Evolutionary conservation across 257 asterid species (phyloP).

Genomic region (Parsonsia alboflavescens): DNA sequence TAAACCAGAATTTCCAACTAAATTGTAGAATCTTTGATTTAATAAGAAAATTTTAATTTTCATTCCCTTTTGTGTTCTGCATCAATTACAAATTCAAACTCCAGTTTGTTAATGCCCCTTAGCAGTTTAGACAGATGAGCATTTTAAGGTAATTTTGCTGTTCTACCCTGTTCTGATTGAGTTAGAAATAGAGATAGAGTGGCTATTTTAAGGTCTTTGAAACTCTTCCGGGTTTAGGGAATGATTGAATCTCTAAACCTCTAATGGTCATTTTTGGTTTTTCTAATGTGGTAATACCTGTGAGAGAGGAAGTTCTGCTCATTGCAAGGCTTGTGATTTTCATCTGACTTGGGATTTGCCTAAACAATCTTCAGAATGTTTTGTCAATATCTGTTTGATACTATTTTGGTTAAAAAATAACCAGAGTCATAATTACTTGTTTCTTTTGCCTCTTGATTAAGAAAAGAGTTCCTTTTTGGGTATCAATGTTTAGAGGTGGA

Average conservation of each 20-base stretch:
- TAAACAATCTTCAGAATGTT: background rate
- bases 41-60: background rate
- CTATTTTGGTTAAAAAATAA: background rate
- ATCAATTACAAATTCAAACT: background rate
- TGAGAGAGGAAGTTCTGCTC: background rate
- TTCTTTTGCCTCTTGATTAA: background rate
- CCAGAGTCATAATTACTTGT: background rate
- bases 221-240: background rate
- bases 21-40: too few relatives aligned
- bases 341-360: background rate
- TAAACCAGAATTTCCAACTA: too few relatives aligned
- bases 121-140: background rate
- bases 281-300: background rate
- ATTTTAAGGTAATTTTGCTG: background rate
- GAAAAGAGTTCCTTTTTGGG: background rate
- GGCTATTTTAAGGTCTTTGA: background rate
- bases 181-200: background rate
- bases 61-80: background rate
- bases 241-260: background rate
- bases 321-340: background rate
- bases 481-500: background rate
- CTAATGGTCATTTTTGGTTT: background rate
- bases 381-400: background rate
- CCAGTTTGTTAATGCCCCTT: background rate
- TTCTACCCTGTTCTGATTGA: background rate